A percentile compares a stretch with the other conserved stretches of the same genome.
Evolutionary conservation across 768 basidiomycete species (phyloP).

Genomic region (Kwoniella sp.): DNA sequence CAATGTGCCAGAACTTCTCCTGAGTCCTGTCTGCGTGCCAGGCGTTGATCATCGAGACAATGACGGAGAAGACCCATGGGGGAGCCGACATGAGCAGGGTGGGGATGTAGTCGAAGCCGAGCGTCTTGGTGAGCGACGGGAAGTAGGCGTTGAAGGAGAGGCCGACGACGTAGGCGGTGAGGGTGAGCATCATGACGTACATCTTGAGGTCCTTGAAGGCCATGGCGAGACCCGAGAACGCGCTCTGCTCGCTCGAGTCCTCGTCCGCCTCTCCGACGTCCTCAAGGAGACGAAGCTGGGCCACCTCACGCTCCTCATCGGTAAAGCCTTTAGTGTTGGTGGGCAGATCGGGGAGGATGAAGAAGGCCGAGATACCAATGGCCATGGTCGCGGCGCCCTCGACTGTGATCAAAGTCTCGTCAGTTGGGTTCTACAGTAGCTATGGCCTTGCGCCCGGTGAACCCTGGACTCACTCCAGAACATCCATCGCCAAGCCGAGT

Average conservation of each 20-base stretch:
- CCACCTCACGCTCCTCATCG: slow-evolving; percentile 42
- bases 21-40: slow-evolving; percentile 64
- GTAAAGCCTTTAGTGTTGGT: slow-evolving; percentile 46
- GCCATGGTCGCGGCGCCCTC: slow-evolving; percentile 67
- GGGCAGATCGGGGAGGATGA: slow-evolving; percentile 54
- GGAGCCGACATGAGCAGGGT: slow-evolving; percentile 73
- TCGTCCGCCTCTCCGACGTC: slow-evolving; percentile 56
- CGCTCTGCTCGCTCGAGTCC: slow-evolving; percentile 51
- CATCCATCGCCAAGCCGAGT: slow-evolving; percentile 67
- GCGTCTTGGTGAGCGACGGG: slow-evolving; percentile 61
- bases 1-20: slow-evolving; percentile 70
- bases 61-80: slow-evolving; percentile 53
- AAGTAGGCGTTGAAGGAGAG: slow-evolving; percentile 69
- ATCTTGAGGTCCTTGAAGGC: slow-evolving; percentile 76
- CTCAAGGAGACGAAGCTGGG: slow-evolving; percentile 37
- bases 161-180: slow-evolving; percentile 60
- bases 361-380: slow-evolving; percentile 61
- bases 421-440: no score
- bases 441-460: no score
- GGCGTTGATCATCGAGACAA: slow-evolving; percentile 56
- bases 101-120: slow-evolving; percentile 58
- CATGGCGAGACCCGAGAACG: slow-evolving; percentile 55
- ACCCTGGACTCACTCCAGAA: slow-evolving; percentile 65
- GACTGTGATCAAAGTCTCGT: slow-evolving; percentile 54
- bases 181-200: slow-evolving; percentile 64